Evolutionary conservation across 2,329 filamentous ascomycete genomes (phyloP), one percentile per base, ranked within the genome.

Genomic region (Daldinia sp.): DNA sequence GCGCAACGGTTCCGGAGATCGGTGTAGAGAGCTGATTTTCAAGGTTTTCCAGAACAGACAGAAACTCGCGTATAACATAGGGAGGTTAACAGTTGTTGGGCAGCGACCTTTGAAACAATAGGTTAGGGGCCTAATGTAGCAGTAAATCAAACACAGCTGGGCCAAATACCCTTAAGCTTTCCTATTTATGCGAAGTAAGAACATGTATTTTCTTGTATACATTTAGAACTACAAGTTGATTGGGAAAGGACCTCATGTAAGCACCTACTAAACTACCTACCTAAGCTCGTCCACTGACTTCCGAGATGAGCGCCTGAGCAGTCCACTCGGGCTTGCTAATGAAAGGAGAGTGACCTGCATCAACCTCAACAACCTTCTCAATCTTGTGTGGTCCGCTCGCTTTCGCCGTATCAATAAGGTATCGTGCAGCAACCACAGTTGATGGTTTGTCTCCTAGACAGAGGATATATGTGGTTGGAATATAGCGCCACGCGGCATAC

Each of bases 261-360:
- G 20, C 44, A 6, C 13, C 20, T 48, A 13, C n/a, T n/a, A n/a
- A n/a, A n/a, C n/a, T n/a, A 15, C 1, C 33, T 35, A 35, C 13
- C 20, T 26, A 48, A 48, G 44, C 20, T 15, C 13, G 10, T 12
- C 10, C 20, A 48, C 30, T 50, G 28, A 61, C 59, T 59, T 73
- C 73, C 6, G 15, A 46, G 5, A 74, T 67, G 28, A 74, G 63
- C 1, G 65, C 71, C 53, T 69, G 50, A 0, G 69, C 72, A 0
- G 66, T 68, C 68, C 60, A 74, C n/a, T 72, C 64, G 4, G 72
- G 66, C 59, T 60, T 67, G 50, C 66, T 74, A 9, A 74, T 63
- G 41, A 75, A 75, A 12, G 71, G 73, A 26, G 72, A 75, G 61
- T 74, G 72, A 10, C 73, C 73, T 10, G 69, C n/a, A 12, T 74